phyloP scores from a whole-genome alignment of 164 flowering plant genomes.

The Cinnamomum chago region DNA sequence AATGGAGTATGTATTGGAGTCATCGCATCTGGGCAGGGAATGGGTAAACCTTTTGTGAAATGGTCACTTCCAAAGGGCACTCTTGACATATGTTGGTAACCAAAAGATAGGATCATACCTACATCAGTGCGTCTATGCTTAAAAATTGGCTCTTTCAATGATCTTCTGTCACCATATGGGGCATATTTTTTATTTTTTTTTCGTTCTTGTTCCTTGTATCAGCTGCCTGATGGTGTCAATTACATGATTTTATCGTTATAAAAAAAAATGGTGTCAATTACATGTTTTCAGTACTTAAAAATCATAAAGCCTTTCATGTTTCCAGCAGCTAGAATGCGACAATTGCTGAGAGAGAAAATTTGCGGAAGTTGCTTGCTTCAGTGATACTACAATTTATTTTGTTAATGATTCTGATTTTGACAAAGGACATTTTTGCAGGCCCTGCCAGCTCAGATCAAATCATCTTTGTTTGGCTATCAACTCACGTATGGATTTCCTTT shows the following conservation, averaged over 20 bases:
- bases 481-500: conserved; percentile 56
- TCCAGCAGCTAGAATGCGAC: not conserved
- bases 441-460: conserved; percentile 93
- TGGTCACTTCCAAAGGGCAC: no score
- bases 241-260: not conserved
- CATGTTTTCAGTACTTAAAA: not conserved
- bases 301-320: conserved; percentile 1
- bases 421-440: conserved; percentile 44
- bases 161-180: no score
- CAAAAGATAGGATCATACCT: no score
- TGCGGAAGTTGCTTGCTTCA: not conserved
- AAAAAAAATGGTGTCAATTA: not conserved
- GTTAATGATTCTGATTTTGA: conserved; percentile 3
- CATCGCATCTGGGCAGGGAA: no score
- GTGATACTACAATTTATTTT: not conserved
- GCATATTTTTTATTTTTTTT: not conserved
- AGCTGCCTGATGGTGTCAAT: not conserved
- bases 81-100: no score
- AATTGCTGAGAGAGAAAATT: not conserved
- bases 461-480: conserved; percentile 73
- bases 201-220: not conserved
- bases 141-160: no score
- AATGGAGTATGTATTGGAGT: no score
- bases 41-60: no score
- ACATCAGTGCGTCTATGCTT: no score